phyloP scores from a whole-genome alignment of 805 yeast species.

The Wickerhamiella galacta region DNA sequence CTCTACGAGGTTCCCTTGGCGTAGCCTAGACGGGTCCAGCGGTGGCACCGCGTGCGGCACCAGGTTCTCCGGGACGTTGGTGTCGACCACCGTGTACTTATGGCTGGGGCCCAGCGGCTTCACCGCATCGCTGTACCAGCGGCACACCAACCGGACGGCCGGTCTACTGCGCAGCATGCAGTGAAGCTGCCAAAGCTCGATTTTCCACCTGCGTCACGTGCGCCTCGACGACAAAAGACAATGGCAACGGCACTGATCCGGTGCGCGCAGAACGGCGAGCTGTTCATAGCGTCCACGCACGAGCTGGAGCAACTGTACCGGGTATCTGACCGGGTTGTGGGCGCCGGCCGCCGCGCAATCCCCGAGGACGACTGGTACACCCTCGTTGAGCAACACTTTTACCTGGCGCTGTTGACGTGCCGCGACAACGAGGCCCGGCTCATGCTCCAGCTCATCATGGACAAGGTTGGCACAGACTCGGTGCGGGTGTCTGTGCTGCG shows the following conservation, averaged over 20 bases:
- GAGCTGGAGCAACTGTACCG: too few species aligned
- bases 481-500: conserved; percentile 41
- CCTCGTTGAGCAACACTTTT: conserved; percentile 56
- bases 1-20: conserved; percentile 16
- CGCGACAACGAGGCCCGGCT: conserved; percentile 58
- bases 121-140: conserved; percentile 1
- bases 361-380: conserved; percentile 32
- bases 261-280: too few species aligned
- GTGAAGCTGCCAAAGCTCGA: too few species aligned
- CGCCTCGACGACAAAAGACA: too few species aligned
- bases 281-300: too few species aligned
- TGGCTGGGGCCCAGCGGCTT: conserved; percentile 10
- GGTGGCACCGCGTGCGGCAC: conserved; percentile 14
- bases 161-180: too few species aligned
- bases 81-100: conserved; percentile 15
- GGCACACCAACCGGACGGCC: not conserved
- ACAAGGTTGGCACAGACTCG: conserved; percentile 42
- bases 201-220: too few species aligned
- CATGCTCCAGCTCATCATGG: conserved; percentile 45
- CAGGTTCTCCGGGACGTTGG: conserved; percentile 11
- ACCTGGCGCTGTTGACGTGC: conserved; percentile 40
- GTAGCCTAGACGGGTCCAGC: conserved; percentile 7
- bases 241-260: too few species aligned
- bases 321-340: not conserved
- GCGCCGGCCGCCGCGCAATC: not conserved